phyloP scores from a whole-genome alignment of 176 grass and related monocot species.

The Dactylis glomerata region DNA sequence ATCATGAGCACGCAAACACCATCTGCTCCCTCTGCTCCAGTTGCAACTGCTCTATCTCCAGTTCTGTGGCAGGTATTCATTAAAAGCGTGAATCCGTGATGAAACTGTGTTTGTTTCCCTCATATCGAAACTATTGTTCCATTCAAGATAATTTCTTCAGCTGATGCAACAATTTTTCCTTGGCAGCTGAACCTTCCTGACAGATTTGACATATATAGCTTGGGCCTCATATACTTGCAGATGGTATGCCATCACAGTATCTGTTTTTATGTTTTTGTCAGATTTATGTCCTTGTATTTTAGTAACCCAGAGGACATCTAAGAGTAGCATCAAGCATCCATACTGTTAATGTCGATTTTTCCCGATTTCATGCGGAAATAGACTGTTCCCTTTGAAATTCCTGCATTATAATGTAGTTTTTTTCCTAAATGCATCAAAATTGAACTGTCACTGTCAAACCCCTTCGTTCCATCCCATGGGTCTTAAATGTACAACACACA shows the following conservation, averaged over 20 bases:
- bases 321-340: not conserved
- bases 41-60: conserved; percentile 89
- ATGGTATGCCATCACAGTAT: conserved; percentile 64
- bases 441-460: not conserved
- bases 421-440: not conserved
- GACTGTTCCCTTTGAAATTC: not conserved
- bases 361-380: not conserved
- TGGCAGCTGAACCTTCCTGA: conserved; percentile 97
- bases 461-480: not conserved
- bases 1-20: conserved; percentile 99
- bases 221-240: conserved; percentile 91
- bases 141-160: conserved; percentile 10
- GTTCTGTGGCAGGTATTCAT: conserved; percentile 87
- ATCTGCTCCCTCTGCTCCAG: conserved; percentile 93
- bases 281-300: not conserved
- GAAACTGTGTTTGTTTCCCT: not conserved
- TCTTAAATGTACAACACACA: not conserved
- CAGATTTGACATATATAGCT: conserved; percentile 99
- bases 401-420: not conserved
- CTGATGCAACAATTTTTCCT: conserved; percentile 28
- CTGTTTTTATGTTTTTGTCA: conserved; percentile 2
- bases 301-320: not conserved
- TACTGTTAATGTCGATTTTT: not conserved
- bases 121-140: not conserved
- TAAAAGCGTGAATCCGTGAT: not conserved